Base-by-base conservation (phyloP, 495 filamentous ascomycete species). In the Cercophora sp. region DNA sequence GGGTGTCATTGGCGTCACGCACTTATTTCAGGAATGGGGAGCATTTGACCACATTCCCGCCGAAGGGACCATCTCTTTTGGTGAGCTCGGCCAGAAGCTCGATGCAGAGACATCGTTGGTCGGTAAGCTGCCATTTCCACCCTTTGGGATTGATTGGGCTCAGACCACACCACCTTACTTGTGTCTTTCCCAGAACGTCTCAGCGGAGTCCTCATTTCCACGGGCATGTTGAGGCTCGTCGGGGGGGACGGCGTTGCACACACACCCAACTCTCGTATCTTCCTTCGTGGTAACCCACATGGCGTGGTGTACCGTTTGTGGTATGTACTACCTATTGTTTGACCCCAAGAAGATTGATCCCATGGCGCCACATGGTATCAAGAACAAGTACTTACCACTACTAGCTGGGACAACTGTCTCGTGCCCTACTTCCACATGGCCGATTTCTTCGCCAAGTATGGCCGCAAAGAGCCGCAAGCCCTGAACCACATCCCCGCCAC, bases 381-480 rank as follows among this genome's bases (percentile, higher is more conserved):
- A n/a, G n/a, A n/a, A n/a, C n/a, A n/a, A n/a, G n/a, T n/a, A n/a
- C n/a, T n/a, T n/a, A n/a, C n/a, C n/a, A n/a, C n/a, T n/a, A n/a
- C n/a, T 8, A 36, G 18, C 29, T 67, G 42, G 43, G 51, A 55
- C 23, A 48, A 47, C 41, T 31, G 13, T 31, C 10, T 59, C 18
- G 11, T 16, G 8, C 9, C 47, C 1, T 51, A 42, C 18, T 6
- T 36, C 26, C 18, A 25, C n/a, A 26, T 54, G 41, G 44, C 47
- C 3, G n/a, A 37, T 3, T 59, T 48, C 37, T 59, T 59, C 29
- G 42, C 42, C 3, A 42, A 36, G 32, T 59, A 59, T 37, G 57
- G 57, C 52, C 48, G 48, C 41, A 59, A 55, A 31, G 57, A 59
- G 49, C 57, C 57, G 15, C 18, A 35, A 27, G 29, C 25, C 22